These are phyloP conservation scores for Tritrichomonas foetus DNA, from an alignment of 208 protist species.

Conservation along the genomic window DNA sequence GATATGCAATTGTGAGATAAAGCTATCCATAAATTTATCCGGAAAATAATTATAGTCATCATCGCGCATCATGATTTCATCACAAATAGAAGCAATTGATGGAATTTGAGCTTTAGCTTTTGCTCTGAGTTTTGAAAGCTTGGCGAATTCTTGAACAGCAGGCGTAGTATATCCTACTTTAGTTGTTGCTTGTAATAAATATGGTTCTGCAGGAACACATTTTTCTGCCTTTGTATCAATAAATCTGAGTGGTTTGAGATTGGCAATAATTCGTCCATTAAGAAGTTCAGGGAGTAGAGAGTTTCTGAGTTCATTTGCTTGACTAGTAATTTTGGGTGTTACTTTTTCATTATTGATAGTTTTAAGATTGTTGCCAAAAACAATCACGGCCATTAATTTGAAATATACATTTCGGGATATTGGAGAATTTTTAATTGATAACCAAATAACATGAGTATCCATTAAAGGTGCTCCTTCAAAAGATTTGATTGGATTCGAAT, in stretches of 20 bases:
- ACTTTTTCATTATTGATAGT: slow-evolving; percentile 19
- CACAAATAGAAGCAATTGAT: not conserved
- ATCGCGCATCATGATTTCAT: not conserved
- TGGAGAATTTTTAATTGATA: not conserved
- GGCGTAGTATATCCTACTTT: not conserved
- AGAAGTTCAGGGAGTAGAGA: not conserved
- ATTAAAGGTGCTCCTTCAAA: not conserved
- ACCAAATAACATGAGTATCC: not conserved
- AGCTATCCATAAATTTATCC: too few relatives aligned
- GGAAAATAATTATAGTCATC: not conserved
- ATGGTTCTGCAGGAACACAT: not conserved
- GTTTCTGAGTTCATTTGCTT: not conserved
- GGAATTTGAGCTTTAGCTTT: not conserved
- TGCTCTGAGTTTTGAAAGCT: not conserved
- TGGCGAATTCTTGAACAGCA: not conserved
- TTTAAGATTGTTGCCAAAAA: not conserved
- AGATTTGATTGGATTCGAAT: not conserved
- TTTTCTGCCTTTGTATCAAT: not conserved
- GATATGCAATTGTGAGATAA: too few relatives aligned
- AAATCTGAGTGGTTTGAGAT: not conserved
- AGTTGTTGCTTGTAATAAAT: not conserved
- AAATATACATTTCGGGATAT: slow-evolving; percentile 1
- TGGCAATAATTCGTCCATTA: not conserved
- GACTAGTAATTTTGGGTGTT: not conserved
- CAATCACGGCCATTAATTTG: not conserved